Evolutionary conservation across 768 basidiomycete genomes (phyloP), one percentile per base, ranked within the genome.

Genomic region (Multifurca ochricompacta): DNA sequence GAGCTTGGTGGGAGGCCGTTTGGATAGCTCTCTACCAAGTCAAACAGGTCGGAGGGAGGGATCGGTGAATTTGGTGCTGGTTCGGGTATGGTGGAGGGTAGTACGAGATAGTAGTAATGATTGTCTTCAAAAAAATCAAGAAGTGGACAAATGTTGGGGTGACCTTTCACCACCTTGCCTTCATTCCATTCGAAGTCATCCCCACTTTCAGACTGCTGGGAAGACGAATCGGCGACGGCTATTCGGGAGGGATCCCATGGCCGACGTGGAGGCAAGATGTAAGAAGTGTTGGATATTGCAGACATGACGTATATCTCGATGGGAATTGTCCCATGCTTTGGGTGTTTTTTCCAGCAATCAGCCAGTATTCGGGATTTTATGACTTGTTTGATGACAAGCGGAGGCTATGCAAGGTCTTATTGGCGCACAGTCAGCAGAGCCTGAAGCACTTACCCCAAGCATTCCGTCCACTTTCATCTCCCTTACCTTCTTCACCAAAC

Each of bases 281-380:
- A 91, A 23, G 83, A 76, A 4, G 82, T 87, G 59, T 85, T 80
- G 44, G 90, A 92, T 68, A 91, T 85, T 43, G 87, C 82, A 54
- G 88, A 89, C 90, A 92, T 88, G 65, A 92, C 89, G 66, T 87
- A 89, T 23, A 95, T 95, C 72, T 99, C 96, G 73, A 98, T 95
- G 14, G 96, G 95, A 64, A 98, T 96, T 7, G 96, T 96, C 53
- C 95, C 95, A 67, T 89, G 80, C 58, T 85, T 81, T 39, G 89
- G 87, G 67, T 99, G 95, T 65, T 89, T 90, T 74, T 98, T 98
- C 96, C 96, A 99, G 69, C 95, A 98, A 72, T 99, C 95, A 28
- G 95, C 95, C 48, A 99, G 79, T 56, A 99, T 99, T 48, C 96
- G 88, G 43, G 91, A 93, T 70, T 98, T 98, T 75, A 98, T 94